Evolutionary conservation across 2,329 filamentous ascomycete species (phyloP).

Genomic region (Talaromyces sp.): DNA sequence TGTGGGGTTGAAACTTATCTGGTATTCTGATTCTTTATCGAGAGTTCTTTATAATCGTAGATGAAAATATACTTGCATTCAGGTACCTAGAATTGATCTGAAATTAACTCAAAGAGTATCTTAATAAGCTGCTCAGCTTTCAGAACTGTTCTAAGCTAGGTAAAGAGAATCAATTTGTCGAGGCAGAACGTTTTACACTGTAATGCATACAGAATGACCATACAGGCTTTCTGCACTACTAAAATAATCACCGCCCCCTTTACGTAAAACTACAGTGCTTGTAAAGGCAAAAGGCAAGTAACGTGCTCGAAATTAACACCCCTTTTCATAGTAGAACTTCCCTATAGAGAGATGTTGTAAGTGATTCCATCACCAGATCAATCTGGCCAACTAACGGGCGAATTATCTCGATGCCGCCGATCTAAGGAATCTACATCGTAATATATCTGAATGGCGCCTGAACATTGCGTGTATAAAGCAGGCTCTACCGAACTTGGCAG

Average conservation of each 20-base stretch:
- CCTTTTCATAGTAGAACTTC: background rate
- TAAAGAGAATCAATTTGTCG: too few species aligned
- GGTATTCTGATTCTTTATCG: background rate
- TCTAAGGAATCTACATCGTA: background rate
- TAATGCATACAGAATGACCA: background rate
- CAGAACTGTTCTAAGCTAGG: background rate
- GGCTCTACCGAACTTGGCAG: too few species aligned
- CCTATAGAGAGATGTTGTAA: background rate
- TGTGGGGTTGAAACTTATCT: background rate
- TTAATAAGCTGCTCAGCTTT: background rate
- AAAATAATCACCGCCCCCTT: background rate
- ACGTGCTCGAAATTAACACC: background rate
- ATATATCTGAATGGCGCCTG: background rate
- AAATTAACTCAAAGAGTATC: background rate
- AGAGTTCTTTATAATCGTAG: background rate
- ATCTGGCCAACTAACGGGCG: background rate
- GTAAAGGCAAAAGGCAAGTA: background rate
- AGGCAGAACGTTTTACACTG: background rate
- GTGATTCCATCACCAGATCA: background rate
- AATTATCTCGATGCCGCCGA: background rate
- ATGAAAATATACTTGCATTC: background rate
- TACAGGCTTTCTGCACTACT: background rate
- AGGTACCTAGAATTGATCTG: background rate
- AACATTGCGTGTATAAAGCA: too few species aligned
- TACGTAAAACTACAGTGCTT: background rate